Base-by-base conservation (phyloP, 306 rosid genomes). In the Argentina anserina region DNA sequence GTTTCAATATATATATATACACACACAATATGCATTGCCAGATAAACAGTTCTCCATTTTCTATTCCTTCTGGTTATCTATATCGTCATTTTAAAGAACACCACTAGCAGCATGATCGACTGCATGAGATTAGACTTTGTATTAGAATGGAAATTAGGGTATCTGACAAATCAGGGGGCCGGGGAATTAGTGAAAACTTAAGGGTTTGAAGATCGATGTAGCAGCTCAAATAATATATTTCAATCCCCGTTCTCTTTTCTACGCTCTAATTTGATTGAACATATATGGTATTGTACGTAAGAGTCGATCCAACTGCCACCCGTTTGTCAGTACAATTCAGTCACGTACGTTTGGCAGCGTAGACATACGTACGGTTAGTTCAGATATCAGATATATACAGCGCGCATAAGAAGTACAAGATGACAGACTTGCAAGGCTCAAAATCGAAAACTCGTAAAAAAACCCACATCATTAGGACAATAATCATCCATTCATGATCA, bases 391-490 rank as follows among this genome's bases (percentile, higher is more conserved):
- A n/a, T n/a, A 43, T 10, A 41, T 41, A 17, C 25, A 7, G 26
- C n/a, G n/a, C n/a, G n/a, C 58, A 50, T n/a, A 21, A 21, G 58
- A 50, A 3, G 9, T n/a, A 20, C 26, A 10, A 28, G 20, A 0
- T 6, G 28, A 45, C 47, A 46, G 74, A 74, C 11, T 73, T 45
- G 39, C 10, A 55, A 39, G 63, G 63, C 3, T 20, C 59, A 47
- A 59, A 31, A 10, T 37, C 25, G 25, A 18, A 56, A 58, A 17
- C 58, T 76, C 25, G 47, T 6, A 55, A 12, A 17, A 70, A 71
- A 66, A 21, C 73, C 73, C 76, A 60, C 80, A 39, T 80, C 74
- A 71, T 39, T 42, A 79, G n/a, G 12, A 52, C 58, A 21, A 8
- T 3, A 52, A n/a, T 49, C 56, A 49, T 49, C 3, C 3, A 49